Conservation (phyloP, 1,284 basidiomycete genomes). For the Moniliophthora roreri region DNA sequence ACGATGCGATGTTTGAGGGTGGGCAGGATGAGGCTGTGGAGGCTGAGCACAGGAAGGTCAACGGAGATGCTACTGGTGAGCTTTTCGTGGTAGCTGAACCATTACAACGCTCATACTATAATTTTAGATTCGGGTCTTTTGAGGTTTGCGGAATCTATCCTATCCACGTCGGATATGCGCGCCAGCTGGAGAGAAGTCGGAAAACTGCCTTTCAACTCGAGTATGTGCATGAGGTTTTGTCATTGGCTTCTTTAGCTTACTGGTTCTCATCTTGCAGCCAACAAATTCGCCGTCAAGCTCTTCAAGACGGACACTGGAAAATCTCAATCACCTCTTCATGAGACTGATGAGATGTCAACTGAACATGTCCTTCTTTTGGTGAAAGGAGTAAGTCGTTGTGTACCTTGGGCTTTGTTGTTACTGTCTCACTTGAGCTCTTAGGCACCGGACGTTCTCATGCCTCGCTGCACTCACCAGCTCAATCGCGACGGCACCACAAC, state of each 20-base stretch:
- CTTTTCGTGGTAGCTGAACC: not conserved
- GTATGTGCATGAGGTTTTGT: conserved; percentile 11
- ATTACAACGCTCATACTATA: conserved; percentile 13
- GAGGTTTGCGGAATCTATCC: conserved; percentile 46
- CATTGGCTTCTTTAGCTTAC: not conserved
- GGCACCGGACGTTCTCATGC: conserved; percentile 56
- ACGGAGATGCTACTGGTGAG: conserved; percentile 63
- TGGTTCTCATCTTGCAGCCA: conserved; percentile 27
- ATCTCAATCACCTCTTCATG: conserved; percentile 22
- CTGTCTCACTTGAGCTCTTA: conserved; percentile 1
- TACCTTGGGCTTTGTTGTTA: not conserved
- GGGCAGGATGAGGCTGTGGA: conserved; percentile 29
- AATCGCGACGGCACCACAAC: conserved; percentile 30
- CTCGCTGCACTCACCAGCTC: conserved; percentile 42
- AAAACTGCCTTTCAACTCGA: conserved; percentile 55
- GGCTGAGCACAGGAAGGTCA: conserved; percentile 38
- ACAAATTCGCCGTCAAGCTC: conserved; percentile 56
- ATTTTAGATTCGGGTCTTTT: conserved; percentile 51
- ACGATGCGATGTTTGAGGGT: conserved; percentile 52
- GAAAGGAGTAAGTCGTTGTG: conserved; percentile 41
- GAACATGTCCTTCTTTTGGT: conserved; percentile 41
- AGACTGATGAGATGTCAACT: conserved; percentile 31
- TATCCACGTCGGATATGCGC: conserved; percentile 26
- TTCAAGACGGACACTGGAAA: conserved; percentile 18
- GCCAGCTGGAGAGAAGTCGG: conserved; percentile 29